Conservation (phyloP, 2,329 filamentous ascomycete species). For the Tolypocladium amazonense region DNA sequence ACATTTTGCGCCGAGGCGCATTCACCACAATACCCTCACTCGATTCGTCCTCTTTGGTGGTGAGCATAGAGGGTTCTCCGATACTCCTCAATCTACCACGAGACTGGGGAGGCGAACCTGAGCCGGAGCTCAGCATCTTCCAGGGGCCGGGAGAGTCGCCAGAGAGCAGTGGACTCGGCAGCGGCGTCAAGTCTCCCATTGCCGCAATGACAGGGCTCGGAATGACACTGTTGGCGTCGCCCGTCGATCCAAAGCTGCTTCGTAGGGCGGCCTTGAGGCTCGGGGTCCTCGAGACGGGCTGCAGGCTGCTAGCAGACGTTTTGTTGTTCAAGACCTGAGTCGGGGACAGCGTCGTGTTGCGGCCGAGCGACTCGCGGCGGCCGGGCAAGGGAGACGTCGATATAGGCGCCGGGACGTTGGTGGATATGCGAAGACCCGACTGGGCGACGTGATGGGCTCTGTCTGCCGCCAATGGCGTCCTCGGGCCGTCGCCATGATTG, state of each 20-base stretch:
- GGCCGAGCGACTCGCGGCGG: conserved; percentile 24
- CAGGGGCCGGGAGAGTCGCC: conserved; percentile 57
- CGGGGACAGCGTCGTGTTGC: conserved; percentile 19
- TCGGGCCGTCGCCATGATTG: conserved; percentile 3
- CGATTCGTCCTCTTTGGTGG: conserved; percentile 40
- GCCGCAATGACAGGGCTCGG: conserved; percentile 65
- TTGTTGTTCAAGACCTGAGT: conserved; percentile 17
- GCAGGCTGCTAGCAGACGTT: conserved; percentile 24
- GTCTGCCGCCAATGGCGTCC: neutral
- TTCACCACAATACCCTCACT: conserved; percentile 38
- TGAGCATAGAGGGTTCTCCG: conserved; percentile 29
- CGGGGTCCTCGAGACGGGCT: conserved; percentile 46
- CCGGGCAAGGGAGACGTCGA: conserved; percentile 10
- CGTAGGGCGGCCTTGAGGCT: conserved; percentile 48
- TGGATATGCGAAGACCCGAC: conserved; percentile 26
- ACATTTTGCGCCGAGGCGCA: conserved; percentile 47
- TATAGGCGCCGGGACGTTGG: conserved; percentile 17
- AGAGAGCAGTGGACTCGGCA: conserved; percentile 63
- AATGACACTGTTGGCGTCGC: conserved; percentile 54
- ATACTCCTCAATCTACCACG: conserved; percentile 13
- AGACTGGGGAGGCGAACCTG: conserved; percentile 27
- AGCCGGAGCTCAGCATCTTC: conserved; percentile 41
- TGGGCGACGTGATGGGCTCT: conserved; percentile 3
- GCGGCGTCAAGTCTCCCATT: conserved; percentile 67
- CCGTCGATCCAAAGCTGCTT: conserved; percentile 36